Percentiles rank a stretch among this genome's conserved stretches.
Conservation (phyloP, 192 early-diverging fungal species). For the Helicostylum pulchrum region DNA sequence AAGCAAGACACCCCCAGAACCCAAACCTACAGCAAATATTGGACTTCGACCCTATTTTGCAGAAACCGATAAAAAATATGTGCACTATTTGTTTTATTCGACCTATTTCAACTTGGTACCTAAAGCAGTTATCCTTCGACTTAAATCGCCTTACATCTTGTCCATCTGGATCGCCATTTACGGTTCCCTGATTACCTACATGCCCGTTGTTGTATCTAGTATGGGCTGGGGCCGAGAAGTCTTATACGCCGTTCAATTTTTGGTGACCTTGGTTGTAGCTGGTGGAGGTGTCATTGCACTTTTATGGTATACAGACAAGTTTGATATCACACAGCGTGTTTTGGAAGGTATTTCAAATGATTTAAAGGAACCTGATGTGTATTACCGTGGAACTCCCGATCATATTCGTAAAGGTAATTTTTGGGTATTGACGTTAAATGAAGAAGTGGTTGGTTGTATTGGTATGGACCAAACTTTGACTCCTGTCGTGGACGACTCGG, state of each 20-base stretch:
- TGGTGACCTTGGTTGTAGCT: conserved; percentile 13
- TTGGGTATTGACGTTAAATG: conserved; percentile 39
- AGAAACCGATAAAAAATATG: conserved; percentile 33
- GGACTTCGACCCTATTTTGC: conserved; percentile 32
- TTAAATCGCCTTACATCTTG: conserved; percentile 20
- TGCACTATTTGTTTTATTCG: conserved; percentile 35
- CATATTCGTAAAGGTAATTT: conserved; percentile 22
- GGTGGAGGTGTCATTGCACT: conserved; percentile 14
- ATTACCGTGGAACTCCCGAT: conserved; percentile 23
- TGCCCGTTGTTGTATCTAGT: neutral
- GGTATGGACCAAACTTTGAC: conserved; percentile 26
- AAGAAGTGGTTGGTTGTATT: conserved; percentile 29
- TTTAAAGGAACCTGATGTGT: conserved; percentile 26
- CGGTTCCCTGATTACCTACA: conserved; percentile 1
- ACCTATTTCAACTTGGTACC: conserved; percentile 37
- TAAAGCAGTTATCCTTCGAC: conserved; percentile 20
- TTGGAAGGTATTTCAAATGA: conserved; percentile 32
- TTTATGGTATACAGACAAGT: conserved; percentile 34
- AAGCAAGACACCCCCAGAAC: neutral
- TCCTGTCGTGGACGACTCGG: conserved; percentile 3
- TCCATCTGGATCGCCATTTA: conserved; percentile 12
- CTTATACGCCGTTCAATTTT: neutral
- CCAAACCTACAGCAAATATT: conserved; percentile 12
- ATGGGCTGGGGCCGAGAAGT: neutral
- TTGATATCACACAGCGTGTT: conserved; percentile 25